Base-by-base conservation (phyloP, 164 flowering plant genomes). In the Vitis labrusca region DNA sequence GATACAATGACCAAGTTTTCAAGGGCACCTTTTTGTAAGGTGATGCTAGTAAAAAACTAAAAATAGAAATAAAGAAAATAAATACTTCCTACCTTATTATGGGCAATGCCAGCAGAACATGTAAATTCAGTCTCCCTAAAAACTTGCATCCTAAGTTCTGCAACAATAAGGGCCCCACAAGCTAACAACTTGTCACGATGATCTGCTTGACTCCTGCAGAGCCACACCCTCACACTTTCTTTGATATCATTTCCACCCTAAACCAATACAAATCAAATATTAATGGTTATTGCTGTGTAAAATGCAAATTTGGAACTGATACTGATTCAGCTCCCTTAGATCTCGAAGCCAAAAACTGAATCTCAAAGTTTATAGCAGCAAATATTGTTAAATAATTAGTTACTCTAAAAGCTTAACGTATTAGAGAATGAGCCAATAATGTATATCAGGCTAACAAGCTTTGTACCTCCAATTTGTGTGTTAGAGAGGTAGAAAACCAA, bases 61-160 rank as follows among this genome's bases (percentile, higher is more conserved):
- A 44, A 23, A 52, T 10, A 27, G 37, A 15, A 65, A 72, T 2
- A 9, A n/a, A 44, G 37, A 23, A n/a, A 37, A 29, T 30, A 17
- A 37, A 50, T 14, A 37, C 15, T 58, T n/a, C 67, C 19, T 9
- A 91, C 99, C 95, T 95, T 95, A 70, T 95, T 93, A 81, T 93
- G 99, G 72, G 99, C 98, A 71, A 95, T 85, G 57, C 99, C 99
- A 3, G 99, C 98, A 77, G 99, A 95, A 81, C 99, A 95, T 61
- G 99, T 91, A 74, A 95, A 95, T 59, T 84, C 81, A 29, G 98
- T 88, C 79, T 91, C 96, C 73, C 73, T 82, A 60, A 95, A 63
- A 30, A 95, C 97, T 74, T 90, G 89, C 83, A 77, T 79, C 79
- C 99, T 79, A 56, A 95, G 96, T 68, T 88, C 97, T 44, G 97